Evolutionary conservation across 257 asterid genomes (phyloP).

Genomic region (Sherardia arvensis): DNA sequence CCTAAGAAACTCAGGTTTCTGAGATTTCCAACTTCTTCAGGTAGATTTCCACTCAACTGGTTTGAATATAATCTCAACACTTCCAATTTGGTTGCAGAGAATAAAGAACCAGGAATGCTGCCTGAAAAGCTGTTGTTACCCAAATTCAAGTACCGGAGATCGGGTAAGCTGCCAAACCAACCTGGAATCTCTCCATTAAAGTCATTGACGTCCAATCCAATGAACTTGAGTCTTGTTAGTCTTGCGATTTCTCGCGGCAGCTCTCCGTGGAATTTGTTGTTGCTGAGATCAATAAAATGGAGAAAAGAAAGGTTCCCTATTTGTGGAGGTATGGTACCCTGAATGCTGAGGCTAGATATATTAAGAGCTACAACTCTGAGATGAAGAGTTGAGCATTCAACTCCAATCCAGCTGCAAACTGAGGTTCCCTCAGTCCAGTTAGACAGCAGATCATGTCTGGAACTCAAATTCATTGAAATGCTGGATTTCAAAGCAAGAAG

Average conservation of each 20-base stretch:
- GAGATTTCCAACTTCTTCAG: slow-evolving; percentile 5
- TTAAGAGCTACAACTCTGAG: slow-evolving; percentile 5
- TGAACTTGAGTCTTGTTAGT: slow-evolving; percentile 3
- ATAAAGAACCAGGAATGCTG: slow-evolving; percentile 7
- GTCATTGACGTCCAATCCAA: slow-evolving; percentile 10
- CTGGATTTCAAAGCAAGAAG: slow-evolving; percentile 4
- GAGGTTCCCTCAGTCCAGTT: slow-evolving; percentile 11
- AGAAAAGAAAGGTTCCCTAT: slow-evolving; percentile 14
- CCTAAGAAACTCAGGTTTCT: neutral
- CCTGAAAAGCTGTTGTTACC: slow-evolving; percentile 12
- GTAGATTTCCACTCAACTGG: slow-evolving; percentile 8
- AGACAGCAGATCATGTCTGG: neutral
- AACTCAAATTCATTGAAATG: neutral
- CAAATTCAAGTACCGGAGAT: slow-evolving; percentile 7
- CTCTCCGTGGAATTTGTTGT: slow-evolving; percentile 22
- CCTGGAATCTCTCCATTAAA: slow-evolving; percentile 23
- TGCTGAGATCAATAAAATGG: slow-evolving; percentile 11
- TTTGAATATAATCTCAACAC: neutral
- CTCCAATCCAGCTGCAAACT: slow-evolving; percentile 14
- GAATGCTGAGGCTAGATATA: neutral
- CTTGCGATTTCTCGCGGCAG: slow-evolving; percentile 9
- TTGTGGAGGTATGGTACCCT: slow-evolving; percentile 4
- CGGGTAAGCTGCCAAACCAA: slow-evolving; percentile 8
- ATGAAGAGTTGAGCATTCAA: slow-evolving; percentile 3
- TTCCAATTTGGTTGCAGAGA: slow-evolving; percentile 4